Conservation (phyloP, 1,284 basidiomycete species). For the Phlebopus sp. region DNA sequence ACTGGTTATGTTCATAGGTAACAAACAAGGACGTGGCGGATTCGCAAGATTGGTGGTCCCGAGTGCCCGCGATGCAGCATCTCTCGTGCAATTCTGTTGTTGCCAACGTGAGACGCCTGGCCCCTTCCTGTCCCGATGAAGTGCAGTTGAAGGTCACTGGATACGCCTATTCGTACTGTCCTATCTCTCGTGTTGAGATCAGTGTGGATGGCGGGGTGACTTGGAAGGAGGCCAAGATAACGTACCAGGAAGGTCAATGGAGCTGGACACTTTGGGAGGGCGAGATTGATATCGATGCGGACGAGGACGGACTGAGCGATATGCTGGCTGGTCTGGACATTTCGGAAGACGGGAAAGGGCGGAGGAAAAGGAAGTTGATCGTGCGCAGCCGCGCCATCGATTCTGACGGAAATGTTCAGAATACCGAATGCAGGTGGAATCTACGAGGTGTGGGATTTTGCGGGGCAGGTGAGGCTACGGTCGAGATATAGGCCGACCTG, state of each 20-base stretch:
- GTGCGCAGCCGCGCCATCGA: slow-evolving; percentile 38
- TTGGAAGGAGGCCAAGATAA: slow-evolving; percentile 52
- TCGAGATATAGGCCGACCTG: slow-evolving; percentile 10
- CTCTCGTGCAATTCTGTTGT: slow-evolving; percentile 64
- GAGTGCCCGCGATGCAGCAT: slow-evolving; percentile 57
- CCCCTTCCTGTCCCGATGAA: slow-evolving; percentile 23
- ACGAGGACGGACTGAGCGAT: slow-evolving; percentile 10
- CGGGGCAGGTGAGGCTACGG: slow-evolving; percentile 21
- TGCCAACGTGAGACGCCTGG: slow-evolving; percentile 37
- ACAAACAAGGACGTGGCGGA: slow-evolving; percentile 42
- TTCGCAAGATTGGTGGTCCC: slow-evolving; percentile 41
- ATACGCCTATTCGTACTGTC: slow-evolving; percentile 55
- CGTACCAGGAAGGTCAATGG: slow-evolving; percentile 62
- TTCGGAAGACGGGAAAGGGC: slow-evolving; percentile 9
- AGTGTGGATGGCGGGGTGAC: slow-evolving; percentile 49
- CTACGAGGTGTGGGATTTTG: slow-evolving; percentile 40
- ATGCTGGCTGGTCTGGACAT: slow-evolving; percentile 25
- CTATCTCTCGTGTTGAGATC: slow-evolving; percentile 49
- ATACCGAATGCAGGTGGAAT: slow-evolving; percentile 37
- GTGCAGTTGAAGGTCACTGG: slow-evolving; percentile 48
- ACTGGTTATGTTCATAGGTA: slow-evolving; percentile 34
- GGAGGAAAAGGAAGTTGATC: slow-evolving; percentile 14
- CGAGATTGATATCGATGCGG: slow-evolving; percentile 35
- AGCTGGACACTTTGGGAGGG: slow-evolving; percentile 71
- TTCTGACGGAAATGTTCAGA: slow-evolving; percentile 30